A percentile compares a stretch with the other conserved stretches of the same genome.
phyloP scores from a whole-genome alignment of 2,329 filamentous ascomycete genomes.

The Aspergillus phoenicis region DNA sequence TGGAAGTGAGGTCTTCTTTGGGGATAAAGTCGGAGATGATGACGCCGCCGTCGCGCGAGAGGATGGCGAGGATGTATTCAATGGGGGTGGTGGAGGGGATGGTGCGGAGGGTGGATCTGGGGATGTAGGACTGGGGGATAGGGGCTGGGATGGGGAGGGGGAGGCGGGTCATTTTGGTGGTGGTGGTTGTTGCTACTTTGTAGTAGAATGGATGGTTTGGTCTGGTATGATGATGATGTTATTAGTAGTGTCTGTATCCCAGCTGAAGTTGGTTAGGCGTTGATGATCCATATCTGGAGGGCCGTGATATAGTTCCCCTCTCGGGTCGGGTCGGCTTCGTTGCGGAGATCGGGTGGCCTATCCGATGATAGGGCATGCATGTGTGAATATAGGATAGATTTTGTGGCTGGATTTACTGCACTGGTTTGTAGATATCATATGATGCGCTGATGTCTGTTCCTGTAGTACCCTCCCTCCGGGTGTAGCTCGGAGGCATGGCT shows the following conservation, averaged over 20 bases:
- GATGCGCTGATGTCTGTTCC: too few relatives aligned
- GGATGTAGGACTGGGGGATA: conserved; percentile 13
- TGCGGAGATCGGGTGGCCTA: not conserved
- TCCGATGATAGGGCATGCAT: not conserved
- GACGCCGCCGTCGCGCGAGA: conserved; percentile 38
- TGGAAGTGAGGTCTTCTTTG: conserved; percentile 25
- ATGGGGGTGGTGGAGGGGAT: conserved; percentile 30
- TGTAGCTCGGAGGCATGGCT: too few relatives aligned
- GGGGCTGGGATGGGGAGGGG: conserved; percentile 14
- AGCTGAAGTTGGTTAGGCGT: not conserved
- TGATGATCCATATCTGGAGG: not conserved
- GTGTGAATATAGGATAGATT: not conserved
- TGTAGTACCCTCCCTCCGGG: too few relatives aligned
- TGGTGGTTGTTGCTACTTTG: too few relatives aligned
- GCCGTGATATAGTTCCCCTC: not conserved
- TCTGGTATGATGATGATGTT: not conserved
- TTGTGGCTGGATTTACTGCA: not conserved
- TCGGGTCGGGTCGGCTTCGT: not conserved
- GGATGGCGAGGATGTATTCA: conserved; percentile 32
- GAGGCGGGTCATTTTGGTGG: conserved; percentile 9
- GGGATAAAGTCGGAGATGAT: conserved; percentile 35
- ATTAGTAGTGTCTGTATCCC: not conserved
- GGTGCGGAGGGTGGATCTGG: conserved; percentile 21
- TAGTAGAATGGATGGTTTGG: not conserved
- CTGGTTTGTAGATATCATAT: not conserved